These are phyloP conservation scores for Crotalaria pallida DNA, from an alignment of 306 rosid genomes.

Conservation along the genomic window DNA sequence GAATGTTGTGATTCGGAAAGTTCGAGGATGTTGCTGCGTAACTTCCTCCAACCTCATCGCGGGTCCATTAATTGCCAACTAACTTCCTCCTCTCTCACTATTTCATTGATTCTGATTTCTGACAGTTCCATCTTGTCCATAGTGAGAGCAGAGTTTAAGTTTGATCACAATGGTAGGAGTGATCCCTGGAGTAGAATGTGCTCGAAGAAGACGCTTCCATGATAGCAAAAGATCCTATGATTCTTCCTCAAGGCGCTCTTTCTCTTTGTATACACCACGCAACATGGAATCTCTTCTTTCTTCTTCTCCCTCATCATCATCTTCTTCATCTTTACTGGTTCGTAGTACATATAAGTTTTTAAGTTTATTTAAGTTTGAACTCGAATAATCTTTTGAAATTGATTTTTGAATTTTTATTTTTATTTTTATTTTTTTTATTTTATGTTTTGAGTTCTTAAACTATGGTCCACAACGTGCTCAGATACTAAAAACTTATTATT, in stretches of 20 bases:
- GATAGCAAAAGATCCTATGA: conserved; percentile 19
- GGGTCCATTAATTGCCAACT: not conserved
- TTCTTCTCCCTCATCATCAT: conserved; percentile 39
- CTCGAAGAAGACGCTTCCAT: conserved; percentile 73
- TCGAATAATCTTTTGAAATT: no score
- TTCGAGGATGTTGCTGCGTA: not conserved
- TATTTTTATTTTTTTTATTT: not conserved
- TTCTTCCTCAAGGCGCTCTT: conserved; percentile 37
- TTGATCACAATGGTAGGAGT: conserved; percentile 55
- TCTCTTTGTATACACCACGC: conserved; percentile 50
- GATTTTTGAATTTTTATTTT: no score
- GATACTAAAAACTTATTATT: no score
- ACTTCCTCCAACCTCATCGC: not conserved
- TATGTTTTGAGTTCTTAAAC: no score
- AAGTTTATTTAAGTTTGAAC: no score
- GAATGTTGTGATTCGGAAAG: not conserved
- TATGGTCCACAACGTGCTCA: no score
- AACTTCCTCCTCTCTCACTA: not conserved
- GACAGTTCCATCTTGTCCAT: not conserved
- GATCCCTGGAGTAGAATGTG: conserved; percentile 96
- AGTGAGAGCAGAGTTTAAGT: no score
- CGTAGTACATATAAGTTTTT: not conserved
- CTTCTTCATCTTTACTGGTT: conserved; percentile 41
- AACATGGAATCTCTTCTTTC: conserved; percentile 40
- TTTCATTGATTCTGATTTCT: not conserved